These are phyloP conservation scores for Dictyostelium firmibasis DNA, from an alignment of 78 protist species.

Conservation along the genomic window DNA sequence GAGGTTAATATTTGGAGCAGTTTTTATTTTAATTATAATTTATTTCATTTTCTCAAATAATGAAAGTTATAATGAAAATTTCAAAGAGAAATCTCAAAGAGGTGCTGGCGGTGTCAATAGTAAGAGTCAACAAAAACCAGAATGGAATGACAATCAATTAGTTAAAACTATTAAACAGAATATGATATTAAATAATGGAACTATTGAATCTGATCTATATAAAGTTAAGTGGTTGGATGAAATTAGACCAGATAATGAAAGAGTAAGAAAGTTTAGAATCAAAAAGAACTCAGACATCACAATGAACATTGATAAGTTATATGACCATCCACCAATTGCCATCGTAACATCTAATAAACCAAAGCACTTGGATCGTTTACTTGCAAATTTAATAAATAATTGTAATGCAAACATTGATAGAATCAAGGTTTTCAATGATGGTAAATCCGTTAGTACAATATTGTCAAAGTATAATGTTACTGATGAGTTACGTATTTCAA, in stretches of 20 bases:
- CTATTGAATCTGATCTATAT: not conserved
- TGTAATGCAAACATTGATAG: not conserved
- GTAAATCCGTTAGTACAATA: not conserved
- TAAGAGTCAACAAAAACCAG: not conserved
- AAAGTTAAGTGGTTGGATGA: slow-evolving; percentile 20
- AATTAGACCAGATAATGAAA: slow-evolving; percentile 6
- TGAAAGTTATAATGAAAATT: not conserved
- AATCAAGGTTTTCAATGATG: slow-evolving; percentile 53
- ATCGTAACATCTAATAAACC: slow-evolving; percentile 56
- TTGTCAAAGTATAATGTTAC: not conserved
- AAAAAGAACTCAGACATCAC: not conserved
- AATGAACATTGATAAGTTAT: not conserved
- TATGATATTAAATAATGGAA: slow-evolving; percentile 4
- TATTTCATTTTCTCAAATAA: not conserved
- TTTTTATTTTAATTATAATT: not conserved
- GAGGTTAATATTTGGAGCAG: not conserved
- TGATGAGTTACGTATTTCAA: not conserved
- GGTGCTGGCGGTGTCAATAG: not conserved
- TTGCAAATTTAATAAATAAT: not conserved
- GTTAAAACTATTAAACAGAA: not conserved
- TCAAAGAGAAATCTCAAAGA: not conserved
- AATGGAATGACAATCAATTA: not conserved
- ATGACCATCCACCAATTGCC: slow-evolving; percentile 33
- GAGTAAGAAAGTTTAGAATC: slow-evolving; percentile 6
- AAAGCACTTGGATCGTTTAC: slow-evolving; percentile 32